These are phyloP conservation scores for Cercophora samala DNA, from an alignment of 495 filamentous ascomycete genomes.

Conservation along the genomic window DNA sequence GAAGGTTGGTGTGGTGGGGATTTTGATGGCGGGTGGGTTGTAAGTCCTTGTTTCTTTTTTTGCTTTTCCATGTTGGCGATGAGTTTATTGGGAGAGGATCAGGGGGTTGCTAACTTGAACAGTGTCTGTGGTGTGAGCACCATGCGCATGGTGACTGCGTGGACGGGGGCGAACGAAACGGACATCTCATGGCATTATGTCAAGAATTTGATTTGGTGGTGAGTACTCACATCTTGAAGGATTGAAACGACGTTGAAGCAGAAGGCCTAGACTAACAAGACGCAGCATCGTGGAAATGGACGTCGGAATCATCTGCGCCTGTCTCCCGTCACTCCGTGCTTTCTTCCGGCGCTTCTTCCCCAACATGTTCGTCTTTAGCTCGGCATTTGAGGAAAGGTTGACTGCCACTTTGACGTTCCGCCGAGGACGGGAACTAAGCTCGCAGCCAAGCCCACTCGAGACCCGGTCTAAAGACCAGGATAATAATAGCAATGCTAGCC, in stretches of 20 bases:
- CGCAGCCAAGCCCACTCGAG: not conserved
- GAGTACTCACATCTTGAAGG: conserved; percentile 3
- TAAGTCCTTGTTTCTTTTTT: conserved; percentile 13
- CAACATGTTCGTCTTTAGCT: conserved; percentile 13
- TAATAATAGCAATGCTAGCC: not conserved
- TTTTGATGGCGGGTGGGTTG: conserved; percentile 35
- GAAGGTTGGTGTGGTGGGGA: conserved; percentile 28
- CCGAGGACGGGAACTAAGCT: not conserved
- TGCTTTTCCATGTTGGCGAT: not conserved
- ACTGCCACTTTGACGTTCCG: not conserved
- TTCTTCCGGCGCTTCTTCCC: conserved; percentile 23
- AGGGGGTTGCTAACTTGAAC: not conserved
- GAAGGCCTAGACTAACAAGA: not conserved
- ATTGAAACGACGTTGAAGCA: not conserved
- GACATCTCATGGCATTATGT: conserved; percentile 29
- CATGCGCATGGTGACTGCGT: conserved; percentile 20
- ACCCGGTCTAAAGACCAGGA: not conserved
- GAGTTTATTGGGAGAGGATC: not conserved
- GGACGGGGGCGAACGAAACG: conserved; percentile 7
- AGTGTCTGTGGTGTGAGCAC: conserved; percentile 28
- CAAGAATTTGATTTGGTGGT: conserved; percentile 32
- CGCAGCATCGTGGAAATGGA: conserved; percentile 28
- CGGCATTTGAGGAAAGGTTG: conserved; percentile 3
- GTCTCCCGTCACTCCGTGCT: conserved; percentile 25
- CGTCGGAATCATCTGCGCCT: conserved; percentile 29